Percentiles rank a stretch among this genome's conserved stretches.
Evolutionary conservation across 768 basidiomycete species (phyloP).

Genomic region (Paxillus involutus): DNA sequence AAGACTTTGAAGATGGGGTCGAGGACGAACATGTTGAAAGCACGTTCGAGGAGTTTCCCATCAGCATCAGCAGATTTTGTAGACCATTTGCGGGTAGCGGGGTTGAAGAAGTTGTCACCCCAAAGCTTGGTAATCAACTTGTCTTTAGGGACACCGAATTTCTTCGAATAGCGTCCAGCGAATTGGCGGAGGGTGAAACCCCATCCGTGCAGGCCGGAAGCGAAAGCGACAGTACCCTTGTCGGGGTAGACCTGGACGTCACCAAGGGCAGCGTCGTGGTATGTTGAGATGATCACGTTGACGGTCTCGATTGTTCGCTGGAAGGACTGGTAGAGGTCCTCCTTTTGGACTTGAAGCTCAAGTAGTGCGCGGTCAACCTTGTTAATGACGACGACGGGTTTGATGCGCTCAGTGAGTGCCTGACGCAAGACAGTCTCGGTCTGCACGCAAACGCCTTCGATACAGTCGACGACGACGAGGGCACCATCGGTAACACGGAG

Average conservation of each 20-base stretch:
- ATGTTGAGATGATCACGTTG: conserved; percentile 98
- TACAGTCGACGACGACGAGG: conserved; percentile 98
- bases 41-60: conserved; percentile 93
- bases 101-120: conserved; percentile 99
- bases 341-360: conserved; percentile 96
- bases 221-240: conserved; percentile 97
- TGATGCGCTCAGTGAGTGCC: conserved; percentile 96
- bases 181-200: conserved; percentile 99
- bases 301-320: conserved; percentile 95
- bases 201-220: conserved; percentile 99
- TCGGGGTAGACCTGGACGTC: conserved; percentile 99
- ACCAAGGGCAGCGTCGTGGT: conserved; percentile 90
- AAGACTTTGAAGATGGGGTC: conserved; percentile 99
- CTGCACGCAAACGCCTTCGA: conserved; percentile 99
- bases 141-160: conserved; percentile 97
- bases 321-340: conserved; percentile 97
- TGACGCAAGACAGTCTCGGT: conserved; percentile 99
- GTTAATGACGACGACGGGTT: conserved; percentile 99
- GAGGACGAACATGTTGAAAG: conserved; percentile 97
- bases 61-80: conserved; percentile 72
- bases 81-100: conserved; percentile 94
- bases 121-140: conserved; percentile 98
- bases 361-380: conserved; percentile 99
- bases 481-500: conserved; percentile 99
- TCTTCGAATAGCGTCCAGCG: conserved; percentile 91